A percentile compares a stretch with the other conserved stretches of the same genome.
phyloP scores from a whole-genome alignment of 139 green algal species.

The Chlorella vulgaris region DNA sequence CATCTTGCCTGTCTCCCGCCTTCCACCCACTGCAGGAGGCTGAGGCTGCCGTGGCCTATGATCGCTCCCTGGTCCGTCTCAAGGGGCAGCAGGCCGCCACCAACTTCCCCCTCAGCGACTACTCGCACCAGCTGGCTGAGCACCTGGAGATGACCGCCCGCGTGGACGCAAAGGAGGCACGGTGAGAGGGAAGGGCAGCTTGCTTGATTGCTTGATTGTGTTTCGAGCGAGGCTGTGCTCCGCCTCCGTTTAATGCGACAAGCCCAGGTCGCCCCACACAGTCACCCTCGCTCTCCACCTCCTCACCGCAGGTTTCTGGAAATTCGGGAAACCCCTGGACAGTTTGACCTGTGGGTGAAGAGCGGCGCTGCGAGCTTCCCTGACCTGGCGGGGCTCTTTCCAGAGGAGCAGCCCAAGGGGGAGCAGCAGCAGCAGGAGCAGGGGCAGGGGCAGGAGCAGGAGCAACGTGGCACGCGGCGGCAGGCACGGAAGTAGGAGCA shows the following conservation, averaged over 20 bases:
- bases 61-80: slow-evolving; percentile 73
- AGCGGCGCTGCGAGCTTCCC: slow-evolving; percentile 29
- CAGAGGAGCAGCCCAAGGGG: background rate
- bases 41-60: slow-evolving; percentile 57
- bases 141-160: background rate
- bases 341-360: slow-evolving; percentile 51
- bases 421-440: background rate
- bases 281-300: background rate
- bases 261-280: background rate
- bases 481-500: background rate
- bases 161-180: background rate
- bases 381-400: background rate
- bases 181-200: background rate
- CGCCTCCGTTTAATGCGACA: too few species aligned
- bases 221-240: too few species aligned
- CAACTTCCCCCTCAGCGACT: slow-evolving; percentile 72
- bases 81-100: slow-evolving; percentile 75
- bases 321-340: slow-evolving; percentile 1
- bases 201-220: too few species aligned
- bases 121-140: background rate
- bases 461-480: background rate
- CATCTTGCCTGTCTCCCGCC: background rate
- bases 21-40: background rate
- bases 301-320: slow-evolving; percentile 6
- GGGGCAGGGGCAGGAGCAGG: background rate